These are phyloP conservation scores for Voacanga thouarsii DNA, from an alignment of 257 asterid species.

Conservation along the genomic window DNA sequence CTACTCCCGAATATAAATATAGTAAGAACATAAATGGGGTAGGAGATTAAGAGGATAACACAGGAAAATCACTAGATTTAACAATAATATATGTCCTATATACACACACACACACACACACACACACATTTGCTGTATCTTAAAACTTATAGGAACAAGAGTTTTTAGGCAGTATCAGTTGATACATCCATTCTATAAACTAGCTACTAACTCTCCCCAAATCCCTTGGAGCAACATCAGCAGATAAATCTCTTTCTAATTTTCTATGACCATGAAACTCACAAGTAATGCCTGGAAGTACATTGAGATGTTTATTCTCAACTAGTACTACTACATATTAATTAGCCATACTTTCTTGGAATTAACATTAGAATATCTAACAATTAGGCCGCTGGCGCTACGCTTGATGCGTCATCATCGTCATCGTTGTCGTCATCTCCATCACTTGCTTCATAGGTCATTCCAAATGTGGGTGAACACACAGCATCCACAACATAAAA, in stretches of 20 bases:
- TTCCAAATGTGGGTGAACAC: neutral
- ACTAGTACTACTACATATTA: too few species aligned
- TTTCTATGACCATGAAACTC: too few species aligned
- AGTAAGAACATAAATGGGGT: too few species aligned
- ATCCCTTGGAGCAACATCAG: too few species aligned
- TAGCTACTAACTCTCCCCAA: neutral
- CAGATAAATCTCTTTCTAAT: too few species aligned
- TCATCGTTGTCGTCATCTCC: slow-evolving; percentile 26
- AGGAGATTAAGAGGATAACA: neutral
- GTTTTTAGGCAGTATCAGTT: neutral
- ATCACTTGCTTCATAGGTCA: neutral
- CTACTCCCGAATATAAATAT: too few species aligned
- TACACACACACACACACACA: too few species aligned
- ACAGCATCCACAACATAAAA: neutral
- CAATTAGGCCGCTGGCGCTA: slow-evolving; percentile 29
- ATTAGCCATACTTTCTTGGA: too few species aligned
- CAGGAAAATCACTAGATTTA: neutral
- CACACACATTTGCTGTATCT: neutral
- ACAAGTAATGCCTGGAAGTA: too few species aligned
- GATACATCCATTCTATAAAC: neutral
- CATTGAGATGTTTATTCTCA: too few species aligned
- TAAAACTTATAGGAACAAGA: neutral
- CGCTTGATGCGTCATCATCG: slow-evolving; percentile 22
- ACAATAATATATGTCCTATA: neutral
- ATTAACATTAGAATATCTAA: neutral